Evolutionary conservation across 345 rosid species (phyloP).

Genomic region (Geranium rotundifolium): DNA sequence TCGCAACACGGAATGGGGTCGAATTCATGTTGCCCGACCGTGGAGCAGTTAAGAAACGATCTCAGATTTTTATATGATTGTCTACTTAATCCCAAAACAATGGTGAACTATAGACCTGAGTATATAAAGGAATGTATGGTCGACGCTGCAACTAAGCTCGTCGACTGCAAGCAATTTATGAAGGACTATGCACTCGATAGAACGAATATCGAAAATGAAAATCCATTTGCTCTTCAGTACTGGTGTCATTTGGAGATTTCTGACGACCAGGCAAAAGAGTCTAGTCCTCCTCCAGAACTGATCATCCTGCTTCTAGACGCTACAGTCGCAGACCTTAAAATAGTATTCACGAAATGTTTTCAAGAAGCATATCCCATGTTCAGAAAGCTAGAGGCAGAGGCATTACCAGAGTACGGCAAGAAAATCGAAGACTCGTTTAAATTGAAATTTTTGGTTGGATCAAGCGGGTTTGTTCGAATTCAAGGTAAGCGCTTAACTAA

Average conservation of each 20-base stretch:
- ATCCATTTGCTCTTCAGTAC: conserved; percentile 16
- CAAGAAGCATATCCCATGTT: conserved; percentile 50
- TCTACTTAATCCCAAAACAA: conserved; percentile 32
- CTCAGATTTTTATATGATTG: conserved; percentile 31
- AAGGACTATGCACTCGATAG: conserved; percentile 35
- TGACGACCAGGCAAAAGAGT: conserved; percentile 27
- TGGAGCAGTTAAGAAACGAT: conserved; percentile 36
- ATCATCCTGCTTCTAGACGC: conserved; percentile 32
- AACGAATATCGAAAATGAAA: neutral
- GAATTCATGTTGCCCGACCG: conserved; percentile 25
- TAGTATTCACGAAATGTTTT: conserved; percentile 37
- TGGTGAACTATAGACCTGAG: conserved; percentile 23
- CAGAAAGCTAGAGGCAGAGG: conserved; percentile 48
- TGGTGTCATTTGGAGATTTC: conserved; percentile 34
- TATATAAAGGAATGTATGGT: conserved; percentile 12
- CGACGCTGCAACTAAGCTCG: conserved; percentile 41
- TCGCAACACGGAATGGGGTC: conserved; percentile 7
- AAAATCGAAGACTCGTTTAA: conserved; percentile 13
- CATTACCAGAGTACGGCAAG: conserved; percentile 39
- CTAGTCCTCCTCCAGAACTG: conserved; percentile 31
- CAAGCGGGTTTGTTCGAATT: conserved; percentile 22
- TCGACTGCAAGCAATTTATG: conserved; percentile 68
- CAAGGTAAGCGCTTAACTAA: conserved; percentile 39
- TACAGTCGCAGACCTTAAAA: conserved; percentile 40
- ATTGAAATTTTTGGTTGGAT: conserved; percentile 32